phyloP scores from a whole-genome alignment of 495 filamentous ascomycete species.

The Trypethelium eluteriae region DNA sequence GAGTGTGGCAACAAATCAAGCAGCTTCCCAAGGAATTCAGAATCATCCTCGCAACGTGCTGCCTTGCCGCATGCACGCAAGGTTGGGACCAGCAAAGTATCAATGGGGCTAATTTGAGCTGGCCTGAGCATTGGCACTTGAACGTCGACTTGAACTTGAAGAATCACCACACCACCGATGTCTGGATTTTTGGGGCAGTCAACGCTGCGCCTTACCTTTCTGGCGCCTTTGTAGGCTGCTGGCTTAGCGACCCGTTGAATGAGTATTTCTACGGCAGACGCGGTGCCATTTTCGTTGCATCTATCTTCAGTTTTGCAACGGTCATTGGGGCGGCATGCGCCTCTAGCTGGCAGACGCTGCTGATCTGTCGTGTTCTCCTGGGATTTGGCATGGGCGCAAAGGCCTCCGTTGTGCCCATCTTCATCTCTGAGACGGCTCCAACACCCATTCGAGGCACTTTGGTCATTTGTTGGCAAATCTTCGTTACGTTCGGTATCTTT shows the following conservation, averaged over 20 bases:
- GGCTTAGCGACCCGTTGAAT: conserved; percentile 51
- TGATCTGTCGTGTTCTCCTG: conserved; percentile 23
- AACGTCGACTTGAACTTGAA: conserved; percentile 5
- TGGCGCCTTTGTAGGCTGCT: conserved; percentile 19
- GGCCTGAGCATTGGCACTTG: conserved; percentile 18
- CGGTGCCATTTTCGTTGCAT: conserved; percentile 21
- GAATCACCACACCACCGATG: conserved; percentile 13
- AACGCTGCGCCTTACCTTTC: conserved; percentile 19
- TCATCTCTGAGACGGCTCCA: conserved; percentile 54
- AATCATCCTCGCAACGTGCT: conserved; percentile 60
- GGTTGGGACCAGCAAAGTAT: conserved; percentile 36
- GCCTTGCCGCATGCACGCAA: conserved; percentile 62
- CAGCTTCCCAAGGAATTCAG: conserved; percentile 50
- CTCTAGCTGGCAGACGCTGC: conserved; percentile 18
- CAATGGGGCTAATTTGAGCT: conserved; percentile 38
- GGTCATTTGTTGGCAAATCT: conserved; percentile 58
- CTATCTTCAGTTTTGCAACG: conserved; percentile 20
- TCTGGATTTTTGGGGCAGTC: conserved; percentile 21
- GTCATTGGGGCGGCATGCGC: conserved; percentile 23
- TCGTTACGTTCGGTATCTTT: conserved; percentile 54
- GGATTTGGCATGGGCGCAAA: conserved; percentile 26
- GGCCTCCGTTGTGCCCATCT: conserved; percentile 46
- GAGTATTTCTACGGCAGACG: conserved; percentile 37
- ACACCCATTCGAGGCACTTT: conserved; percentile 54
- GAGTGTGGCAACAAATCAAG: conserved; percentile 49